Evolutionary conservation across 164 flowering plant species (phyloP), one percentile per base, ranked within the genome.

Genomic region (Umbellularia californica): DNA sequence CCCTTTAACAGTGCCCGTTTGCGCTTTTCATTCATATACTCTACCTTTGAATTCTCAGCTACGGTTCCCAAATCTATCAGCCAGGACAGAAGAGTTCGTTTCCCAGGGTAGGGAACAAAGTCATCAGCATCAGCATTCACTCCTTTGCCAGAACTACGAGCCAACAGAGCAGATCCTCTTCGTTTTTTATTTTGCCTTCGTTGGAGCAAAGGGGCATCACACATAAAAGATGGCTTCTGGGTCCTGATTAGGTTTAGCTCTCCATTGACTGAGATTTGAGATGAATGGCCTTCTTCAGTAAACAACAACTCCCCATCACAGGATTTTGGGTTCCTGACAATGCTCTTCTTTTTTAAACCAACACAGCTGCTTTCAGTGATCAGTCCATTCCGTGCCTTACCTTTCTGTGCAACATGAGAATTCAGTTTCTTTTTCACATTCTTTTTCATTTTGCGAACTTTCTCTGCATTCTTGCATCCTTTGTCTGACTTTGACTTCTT

Each of bases 1-100:
- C 99, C 99, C 83, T 94, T 92, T 81, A 85, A 81, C 90, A 92
- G 74, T 52, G 82, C 87, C 23, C 81, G 76, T 28, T 89, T 89
- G 33, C 87, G 82, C 70, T 83, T 86, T 41, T 88, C 88, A 74
- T 90, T 95, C 98, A 89, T 90, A 81, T 92, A 96, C 75, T 84
- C 89, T 78, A 94, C 95, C 76, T 90, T 94, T 75, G 87, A 89
- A 76, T 90, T 87, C 77, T 82, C 79, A 30, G 84, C 80, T 74
- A 93, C 89, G 30, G 79, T 76, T 65, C 92, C 98, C 60, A 87
- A 87, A 73, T 96, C 98, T 75, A 96, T 87, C 79, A 96, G 73
- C 99, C 99, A 96, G 27, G 97, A 89, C 50, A 96, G 88, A 72
- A 94, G 68, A 19, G 95, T 94, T 70, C 91, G 77, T 75, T 92